Evolutionary conservation across 2,329 filamentous ascomycete species (phyloP).

Genomic region (Ilyonectria destructans): DNA sequence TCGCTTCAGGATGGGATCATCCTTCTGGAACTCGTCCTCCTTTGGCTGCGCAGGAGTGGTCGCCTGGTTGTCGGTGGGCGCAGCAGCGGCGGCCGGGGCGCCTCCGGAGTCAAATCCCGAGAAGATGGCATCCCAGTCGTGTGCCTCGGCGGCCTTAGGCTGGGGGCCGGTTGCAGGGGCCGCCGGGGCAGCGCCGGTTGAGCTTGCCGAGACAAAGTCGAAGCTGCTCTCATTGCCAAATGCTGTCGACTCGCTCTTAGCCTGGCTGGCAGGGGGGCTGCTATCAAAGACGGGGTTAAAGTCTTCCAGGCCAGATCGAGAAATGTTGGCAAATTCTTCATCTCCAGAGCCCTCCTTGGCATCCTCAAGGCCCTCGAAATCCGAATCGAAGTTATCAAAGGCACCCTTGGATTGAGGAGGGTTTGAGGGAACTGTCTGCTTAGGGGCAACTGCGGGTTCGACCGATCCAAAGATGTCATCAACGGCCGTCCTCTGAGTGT

Average conservation of each 20-base stretch:
- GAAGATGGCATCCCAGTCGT: slow-evolving; percentile 98
- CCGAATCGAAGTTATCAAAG: slow-evolving; percentile 84
- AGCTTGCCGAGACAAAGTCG: slow-evolving; percentile 67
- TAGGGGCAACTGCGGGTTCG: slow-evolving; percentile 46
- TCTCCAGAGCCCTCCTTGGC: slow-evolving; percentile 86
- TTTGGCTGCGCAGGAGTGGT: slow-evolving; percentile 44
- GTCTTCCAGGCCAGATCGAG: slow-evolving; percentile 80
- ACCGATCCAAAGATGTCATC: slow-evolving; percentile 63
- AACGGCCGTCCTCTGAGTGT: slow-evolving; percentile 53
- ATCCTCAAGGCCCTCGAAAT: slow-evolving; percentile 88
- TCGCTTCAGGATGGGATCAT: slow-evolving; percentile 93
- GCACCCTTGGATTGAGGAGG: slow-evolving; percentile 62
- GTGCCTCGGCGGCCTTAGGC: slow-evolving; percentile 65
- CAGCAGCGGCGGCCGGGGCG: slow-evolving; percentile 48
- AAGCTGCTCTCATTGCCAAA: slow-evolving; percentile 73
- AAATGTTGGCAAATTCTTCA: slow-evolving; percentile 85
- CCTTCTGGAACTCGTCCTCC: slow-evolving; percentile 70
- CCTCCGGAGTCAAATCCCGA: slow-evolving; percentile 78
- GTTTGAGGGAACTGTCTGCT: slow-evolving; percentile 54
- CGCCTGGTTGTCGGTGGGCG: slow-evolving; percentile 40
- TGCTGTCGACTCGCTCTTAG: slow-evolving; percentile 68
- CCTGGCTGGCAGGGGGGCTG: slow-evolving; percentile 69
- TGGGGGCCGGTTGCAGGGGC: slow-evolving; percentile 59
- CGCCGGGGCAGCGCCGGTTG: slow-evolving; percentile 53
- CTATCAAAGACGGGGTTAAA: slow-evolving; percentile 90